Conservation (phyloP, 805 yeast genomes). For the Danielozyma ontarioensis region DNA sequence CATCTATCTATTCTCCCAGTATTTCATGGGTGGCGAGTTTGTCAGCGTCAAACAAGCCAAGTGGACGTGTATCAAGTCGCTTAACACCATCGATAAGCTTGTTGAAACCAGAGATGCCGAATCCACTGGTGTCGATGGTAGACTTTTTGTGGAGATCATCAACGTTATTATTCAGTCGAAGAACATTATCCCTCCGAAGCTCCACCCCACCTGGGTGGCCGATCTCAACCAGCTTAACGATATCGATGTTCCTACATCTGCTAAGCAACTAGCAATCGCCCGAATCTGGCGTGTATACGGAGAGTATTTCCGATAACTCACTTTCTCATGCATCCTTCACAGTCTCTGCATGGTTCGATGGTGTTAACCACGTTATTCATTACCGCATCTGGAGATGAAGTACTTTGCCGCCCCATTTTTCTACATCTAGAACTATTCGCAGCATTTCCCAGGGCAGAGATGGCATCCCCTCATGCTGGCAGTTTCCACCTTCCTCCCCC, state of each 20-base stretch:
- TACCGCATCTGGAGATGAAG: too few species aligned
- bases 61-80: not conserved
- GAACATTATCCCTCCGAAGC: constrained; percentile 43
- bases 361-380: too few species aligned
- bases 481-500: too few species aligned
- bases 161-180: constrained; percentile 49
- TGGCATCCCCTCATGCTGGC: too few species aligned
- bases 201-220: constrained; percentile 51
- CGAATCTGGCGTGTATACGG: constrained; percentile 64
- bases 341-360: too few species aligned
- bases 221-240: constrained; percentile 59
- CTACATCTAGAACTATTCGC: too few species aligned
- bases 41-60: not conserved
- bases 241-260: constrained; percentile 21
- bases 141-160: constrained; percentile 61
- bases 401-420: too few species aligned
- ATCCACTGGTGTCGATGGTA: constrained; percentile 37
- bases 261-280: constrained; percentile 40
- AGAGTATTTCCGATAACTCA: constrained; percentile 21
- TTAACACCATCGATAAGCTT: not conserved
- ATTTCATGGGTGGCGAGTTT: constrained; percentile 1
- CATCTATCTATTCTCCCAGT: not conserved
- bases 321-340: too few species aligned
- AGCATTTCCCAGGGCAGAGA: too few species aligned
- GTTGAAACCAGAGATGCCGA: not conserved